Evolutionary conservation across 202 grass and related monocot genomes (phyloP).

Genomic region (Elaeis oleifera): DNA sequence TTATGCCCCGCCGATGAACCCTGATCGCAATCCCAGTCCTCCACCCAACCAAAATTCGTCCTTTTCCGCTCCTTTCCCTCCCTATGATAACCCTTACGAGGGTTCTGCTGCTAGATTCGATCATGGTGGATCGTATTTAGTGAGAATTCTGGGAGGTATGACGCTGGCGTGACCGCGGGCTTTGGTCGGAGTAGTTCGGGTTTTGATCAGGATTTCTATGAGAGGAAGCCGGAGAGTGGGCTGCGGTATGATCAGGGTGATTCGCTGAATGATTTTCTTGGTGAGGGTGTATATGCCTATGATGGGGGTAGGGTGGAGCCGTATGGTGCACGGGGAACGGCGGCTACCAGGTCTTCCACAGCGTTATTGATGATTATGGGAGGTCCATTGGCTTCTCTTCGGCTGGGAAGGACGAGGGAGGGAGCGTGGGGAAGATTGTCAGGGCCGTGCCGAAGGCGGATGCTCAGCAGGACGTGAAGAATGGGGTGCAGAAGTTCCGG

Average conservation of each 20-base stretch:
- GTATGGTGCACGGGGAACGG: conserved; percentile 67
- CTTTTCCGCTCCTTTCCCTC: conserved; percentile 51
- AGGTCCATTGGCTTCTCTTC: conserved; percentile 60
- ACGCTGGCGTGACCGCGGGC: neutral
- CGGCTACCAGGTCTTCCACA: conserved; percentile 40
- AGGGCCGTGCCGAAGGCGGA: conserved; percentile 82
- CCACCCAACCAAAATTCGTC: conserved; percentile 1
- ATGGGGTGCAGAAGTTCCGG: conserved; percentile 84
- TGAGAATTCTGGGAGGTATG: conserved; percentile 19
- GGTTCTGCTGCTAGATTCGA: conserved; percentile 41
- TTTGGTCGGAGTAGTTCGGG: neutral
- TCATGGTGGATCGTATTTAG: conserved; percentile 13
- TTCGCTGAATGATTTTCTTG: conserved; percentile 32
- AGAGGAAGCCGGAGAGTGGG: conserved; percentile 31
- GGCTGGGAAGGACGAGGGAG: conserved; percentile 32
- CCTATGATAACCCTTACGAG: conserved; percentile 46
- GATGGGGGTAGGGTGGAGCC: conserved; percentile 50
- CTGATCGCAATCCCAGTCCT: conserved; percentile 9
- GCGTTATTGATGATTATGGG: conserved; percentile 88
- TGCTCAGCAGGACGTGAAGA: conserved; percentile 52
- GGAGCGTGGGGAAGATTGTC: conserved; percentile 48
- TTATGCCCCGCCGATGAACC: conserved; percentile 24
- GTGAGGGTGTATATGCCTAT: conserved; percentile 75
- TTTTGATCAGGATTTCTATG: conserved; percentile 36
- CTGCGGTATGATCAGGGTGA: conserved; percentile 1